These are phyloP conservation scores for Rhododendron vialii DNA, from an alignment of 148 eudicot genomes.

Conservation along the genomic window DNA sequence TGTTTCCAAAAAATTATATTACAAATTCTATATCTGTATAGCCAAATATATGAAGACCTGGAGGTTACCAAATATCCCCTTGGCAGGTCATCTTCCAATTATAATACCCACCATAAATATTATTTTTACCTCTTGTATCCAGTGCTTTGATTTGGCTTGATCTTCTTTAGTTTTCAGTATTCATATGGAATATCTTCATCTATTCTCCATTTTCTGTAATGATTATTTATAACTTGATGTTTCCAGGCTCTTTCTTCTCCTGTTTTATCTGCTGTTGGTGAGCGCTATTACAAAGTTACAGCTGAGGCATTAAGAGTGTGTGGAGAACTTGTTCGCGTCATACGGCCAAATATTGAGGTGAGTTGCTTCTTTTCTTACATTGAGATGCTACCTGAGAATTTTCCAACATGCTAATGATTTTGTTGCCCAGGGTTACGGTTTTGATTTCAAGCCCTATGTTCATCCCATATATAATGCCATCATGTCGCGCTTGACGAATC, in stretches of 20 bases:
- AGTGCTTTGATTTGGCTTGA: neutral
- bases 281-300: slow-evolving; percentile 96
- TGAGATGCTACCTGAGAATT: neutral
- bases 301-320: slow-evolving; percentile 98
- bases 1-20: neutral
- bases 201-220: slow-evolving; percentile 6
- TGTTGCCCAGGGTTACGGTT: slow-evolving; percentile 46
- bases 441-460: slow-evolving; percentile 83
- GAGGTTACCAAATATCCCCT: neutral
- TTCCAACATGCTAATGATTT: slow-evolving; percentile 10
- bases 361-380: slow-evolving; percentile 2
- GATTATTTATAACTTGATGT: neutral
- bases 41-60: neutral
- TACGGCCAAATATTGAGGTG: slow-evolving; percentile 87
- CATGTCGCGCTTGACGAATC: slow-evolving; percentile 89
- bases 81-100: neutral
- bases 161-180: neutral
- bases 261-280: slow-evolving; percentile 90
- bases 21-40: neutral
- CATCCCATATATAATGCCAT: slow-evolving; percentile 84
- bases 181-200: neutral
- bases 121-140: neutral
- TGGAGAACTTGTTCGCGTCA: slow-evolving; percentile 93
- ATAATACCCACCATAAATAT: neutral
- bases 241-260: slow-evolving; percentile 83